Base-by-base conservation (phyloP, 306 rosid species). In the Mucuna pruriens region DNA sequence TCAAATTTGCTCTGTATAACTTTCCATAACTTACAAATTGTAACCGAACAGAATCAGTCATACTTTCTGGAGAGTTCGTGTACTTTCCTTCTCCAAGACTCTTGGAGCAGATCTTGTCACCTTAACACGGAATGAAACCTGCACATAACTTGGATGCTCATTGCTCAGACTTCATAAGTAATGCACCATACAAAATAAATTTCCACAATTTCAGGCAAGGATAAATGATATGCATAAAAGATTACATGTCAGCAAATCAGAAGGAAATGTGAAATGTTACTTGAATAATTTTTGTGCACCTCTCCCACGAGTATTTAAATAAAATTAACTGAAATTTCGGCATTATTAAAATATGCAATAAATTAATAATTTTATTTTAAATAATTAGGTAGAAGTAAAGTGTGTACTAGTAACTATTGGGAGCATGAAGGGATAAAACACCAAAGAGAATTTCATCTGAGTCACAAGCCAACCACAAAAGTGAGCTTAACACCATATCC, bases 41-140 rank as follows among this genome's bases (percentile, higher is more conserved):
- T 36, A 58, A 8, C 54, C 12, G 19, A 46, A 38, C 46, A 67
- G 19, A 36, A 29, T 40, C 61, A 17, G 10, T 89, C 86, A 87
- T 8, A 68, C 90, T 48, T 62, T 52, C 66, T 71, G 84, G 13
- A 84, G 80, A 78, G 78, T 38, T 74, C 64, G 84, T 49, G 87
- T 69, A 49, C 73, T 88, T 76, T 64, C 88, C 44, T 83, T 61
- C 62, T 82, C 79, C 9, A 55, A 57, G 52, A 5, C 65, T 60
- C 10, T 68, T 48, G 86, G 89, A 71, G 87, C 65, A 15, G 92
- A 80, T 17, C 81, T 83, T 25, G 48, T 63, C 49, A 88, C 95
- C 87, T 94, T 91, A 61, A 94, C 91, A 54, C 92, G 89, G 76
- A 91, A 92, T 40, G 87, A 84, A 25, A 85, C 97, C 98, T 94